phyloP scores from a whole-genome alignment of 2,329 filamentous ascomycete species.

The Penicillium sp. region DNA sequence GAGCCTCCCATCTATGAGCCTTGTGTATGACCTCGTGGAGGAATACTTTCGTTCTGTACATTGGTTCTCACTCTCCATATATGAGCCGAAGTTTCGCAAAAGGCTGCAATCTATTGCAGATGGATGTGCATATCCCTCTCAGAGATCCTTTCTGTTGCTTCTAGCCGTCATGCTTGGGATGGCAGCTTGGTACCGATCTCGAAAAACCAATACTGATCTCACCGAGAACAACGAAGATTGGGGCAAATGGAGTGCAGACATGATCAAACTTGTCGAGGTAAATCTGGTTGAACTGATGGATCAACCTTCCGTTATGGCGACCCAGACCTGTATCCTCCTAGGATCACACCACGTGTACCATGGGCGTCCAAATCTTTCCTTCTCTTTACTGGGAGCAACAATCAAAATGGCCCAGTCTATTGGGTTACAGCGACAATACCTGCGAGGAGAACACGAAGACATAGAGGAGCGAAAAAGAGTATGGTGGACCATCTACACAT shows the following conservation, averaged over 20 bases:
- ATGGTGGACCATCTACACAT: not conserved
- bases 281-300: not conserved
- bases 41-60: not conserved
- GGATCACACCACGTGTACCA: not conserved
- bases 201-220: not conserved
- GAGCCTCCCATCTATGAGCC: too few relatives aligned
- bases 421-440: not conserved
- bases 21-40: not conserved
- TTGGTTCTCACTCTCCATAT: not conserved
- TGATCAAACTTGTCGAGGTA: not conserved
- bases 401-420: not conserved
- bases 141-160: not conserved
- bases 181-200: not conserved
- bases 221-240: not conserved
- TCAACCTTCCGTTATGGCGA: not conserved
- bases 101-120: not conserved
- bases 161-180: not conserved
- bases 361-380: not conserved
- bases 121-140: not conserved
- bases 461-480: not conserved
- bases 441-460: not conserved
- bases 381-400: not conserved
- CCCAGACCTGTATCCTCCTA: not conserved
- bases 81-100: not conserved
- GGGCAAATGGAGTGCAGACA: not conserved